These are phyloP conservation scores for Testicularia cyperi DNA, from an alignment of 1,284 basidiomycete genomes.

Conservation along the genomic window DNA sequence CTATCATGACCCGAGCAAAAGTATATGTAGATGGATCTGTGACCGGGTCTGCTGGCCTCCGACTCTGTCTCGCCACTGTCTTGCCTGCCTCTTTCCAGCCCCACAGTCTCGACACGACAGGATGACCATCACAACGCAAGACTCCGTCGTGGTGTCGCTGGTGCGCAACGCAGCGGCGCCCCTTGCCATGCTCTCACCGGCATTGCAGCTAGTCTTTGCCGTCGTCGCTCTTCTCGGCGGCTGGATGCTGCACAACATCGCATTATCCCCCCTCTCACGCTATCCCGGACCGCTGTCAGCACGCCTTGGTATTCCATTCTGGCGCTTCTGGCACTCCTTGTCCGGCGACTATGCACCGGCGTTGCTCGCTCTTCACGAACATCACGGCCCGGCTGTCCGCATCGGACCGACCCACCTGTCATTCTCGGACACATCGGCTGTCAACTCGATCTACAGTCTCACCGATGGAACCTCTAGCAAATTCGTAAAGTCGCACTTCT, in stretches of 20 bases:
- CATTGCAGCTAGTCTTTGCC: slow-evolving; percentile 7
- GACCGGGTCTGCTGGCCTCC: too few relatives aligned
- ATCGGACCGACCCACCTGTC: slow-evolving; percentile 47
- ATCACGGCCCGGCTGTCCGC: slow-evolving; percentile 42
- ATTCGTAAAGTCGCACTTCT: slow-evolving; percentile 42
- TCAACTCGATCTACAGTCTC: slow-evolving; percentile 46
- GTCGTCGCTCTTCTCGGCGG: slow-evolving; percentile 1
- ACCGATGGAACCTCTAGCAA: slow-evolving; percentile 33
- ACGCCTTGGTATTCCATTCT: slow-evolving; percentile 36
- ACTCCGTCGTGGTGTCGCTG: slow-evolving; percentile 12
- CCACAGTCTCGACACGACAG: too few relatives aligned
- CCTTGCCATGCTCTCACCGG: slow-evolving; percentile 6
- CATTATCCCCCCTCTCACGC: slow-evolving; percentile 32
- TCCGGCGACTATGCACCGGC: slow-evolving; percentile 34
- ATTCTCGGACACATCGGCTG: slow-evolving; percentile 31
- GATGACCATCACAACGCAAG: too few relatives aligned
- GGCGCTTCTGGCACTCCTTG: slow-evolving; percentile 36
- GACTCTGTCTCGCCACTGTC: too few relatives aligned
- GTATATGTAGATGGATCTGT: too few relatives aligned
- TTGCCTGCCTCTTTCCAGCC: too few relatives aligned
- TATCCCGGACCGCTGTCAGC: slow-evolving; percentile 40
- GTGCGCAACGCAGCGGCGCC: slow-evolving; percentile 8
- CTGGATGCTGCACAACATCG: slow-evolving; percentile 30
- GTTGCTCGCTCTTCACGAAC: slow-evolving; percentile 23
- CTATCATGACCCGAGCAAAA: too few relatives aligned